phyloP scores from a whole-genome alignment of 2,329 filamentous ascomycete species.

The Geosmithia morbida region DNA sequence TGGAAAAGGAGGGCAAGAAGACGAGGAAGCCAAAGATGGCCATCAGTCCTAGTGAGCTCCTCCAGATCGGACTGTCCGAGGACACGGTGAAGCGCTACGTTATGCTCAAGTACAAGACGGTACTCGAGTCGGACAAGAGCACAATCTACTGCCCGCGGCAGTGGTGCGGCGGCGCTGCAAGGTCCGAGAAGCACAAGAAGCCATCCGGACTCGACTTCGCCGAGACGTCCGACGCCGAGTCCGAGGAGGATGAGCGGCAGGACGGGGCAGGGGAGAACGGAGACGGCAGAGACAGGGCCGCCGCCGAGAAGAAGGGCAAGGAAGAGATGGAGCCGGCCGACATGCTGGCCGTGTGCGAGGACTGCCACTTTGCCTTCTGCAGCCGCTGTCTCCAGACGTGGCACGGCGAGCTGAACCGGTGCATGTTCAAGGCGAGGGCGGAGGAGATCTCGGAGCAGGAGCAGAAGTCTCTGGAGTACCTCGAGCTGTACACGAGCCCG shows the following conservation, averaged over 20 bases:
- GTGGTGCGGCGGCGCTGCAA: constrained; percentile 85
- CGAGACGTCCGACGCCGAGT: constrained; percentile 37
- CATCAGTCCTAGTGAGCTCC: constrained; percentile 70
- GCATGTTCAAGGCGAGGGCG: constrained; percentile 48
- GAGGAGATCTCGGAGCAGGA: constrained; percentile 72
- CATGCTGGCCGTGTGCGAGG: constrained; percentile 70
- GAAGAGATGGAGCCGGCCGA: constrained; percentile 34
- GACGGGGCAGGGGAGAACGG: constrained; percentile 7
- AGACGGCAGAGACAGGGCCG: constrained; percentile 4
- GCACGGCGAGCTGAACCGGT: constrained; percentile 75
- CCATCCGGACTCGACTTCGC: constrained; percentile 49
- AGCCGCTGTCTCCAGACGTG: constrained; percentile 56
- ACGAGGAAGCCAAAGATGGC: constrained; percentile 47
- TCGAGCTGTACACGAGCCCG: constrained; percentile 66
- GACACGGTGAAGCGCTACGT: constrained; percentile 75
- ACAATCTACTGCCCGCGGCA: constrained; percentile 85
- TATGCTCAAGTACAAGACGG: constrained; percentile 79
- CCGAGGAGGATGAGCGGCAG: constrained; percentile 26
- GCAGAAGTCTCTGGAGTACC: constrained; percentile 72
- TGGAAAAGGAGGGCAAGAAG: constrained; percentile 8
- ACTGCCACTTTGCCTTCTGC: constrained; percentile 86
- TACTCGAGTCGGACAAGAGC: constrained; percentile 79
- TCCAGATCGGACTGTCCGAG: constrained; percentile 58
- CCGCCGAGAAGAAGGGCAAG: constrained; percentile 8
- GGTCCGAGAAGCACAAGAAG: constrained; percentile 59